These are phyloP conservation scores for Coelastrella sp. DNA, from an alignment of 139 green algal genomes.

Conservation along the genomic window DNA sequence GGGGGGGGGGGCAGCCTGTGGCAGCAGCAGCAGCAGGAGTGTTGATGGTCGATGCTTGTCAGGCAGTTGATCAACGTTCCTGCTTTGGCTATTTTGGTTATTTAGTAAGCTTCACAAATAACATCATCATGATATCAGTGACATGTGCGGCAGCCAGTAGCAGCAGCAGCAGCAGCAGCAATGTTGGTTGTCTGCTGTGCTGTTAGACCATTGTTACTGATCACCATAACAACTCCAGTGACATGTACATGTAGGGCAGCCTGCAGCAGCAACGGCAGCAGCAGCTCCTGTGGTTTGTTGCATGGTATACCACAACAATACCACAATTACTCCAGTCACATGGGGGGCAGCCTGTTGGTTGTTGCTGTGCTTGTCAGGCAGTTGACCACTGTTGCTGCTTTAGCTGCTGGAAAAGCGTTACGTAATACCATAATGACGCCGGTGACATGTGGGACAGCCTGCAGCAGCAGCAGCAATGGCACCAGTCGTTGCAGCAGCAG, in stretches of 20 bases:
- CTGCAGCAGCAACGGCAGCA: background rate
- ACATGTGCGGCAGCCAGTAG: background rate
- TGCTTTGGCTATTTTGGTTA: background rate
- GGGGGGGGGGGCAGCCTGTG: background rate
- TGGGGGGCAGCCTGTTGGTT: background rate
- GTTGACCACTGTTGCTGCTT: background rate
- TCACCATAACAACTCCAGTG: background rate
- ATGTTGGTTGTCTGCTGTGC: background rate
- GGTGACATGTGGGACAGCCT: background rate
- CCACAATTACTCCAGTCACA: too few relatives aligned
- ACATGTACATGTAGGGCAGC: too few relatives aligned
- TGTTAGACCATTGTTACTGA: background rate
- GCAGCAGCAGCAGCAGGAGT: too few relatives aligned
- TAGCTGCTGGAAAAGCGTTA: background rate
- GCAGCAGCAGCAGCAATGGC: slow-evolving; percentile 23
- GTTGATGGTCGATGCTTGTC: background rate
- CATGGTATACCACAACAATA: background rate
- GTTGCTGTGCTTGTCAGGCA: background rate
- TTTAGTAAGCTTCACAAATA: background rate
- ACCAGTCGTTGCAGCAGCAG: background rate
- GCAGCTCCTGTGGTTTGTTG: background rate
- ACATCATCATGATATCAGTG: too few relatives aligned
- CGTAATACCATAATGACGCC: background rate
- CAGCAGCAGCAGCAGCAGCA: slow-evolving; percentile 32
- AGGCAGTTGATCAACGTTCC: background rate